Base-by-base conservation (phyloP, 2,329 filamentous ascomycete species). In the Cadophora malorum region DNA sequence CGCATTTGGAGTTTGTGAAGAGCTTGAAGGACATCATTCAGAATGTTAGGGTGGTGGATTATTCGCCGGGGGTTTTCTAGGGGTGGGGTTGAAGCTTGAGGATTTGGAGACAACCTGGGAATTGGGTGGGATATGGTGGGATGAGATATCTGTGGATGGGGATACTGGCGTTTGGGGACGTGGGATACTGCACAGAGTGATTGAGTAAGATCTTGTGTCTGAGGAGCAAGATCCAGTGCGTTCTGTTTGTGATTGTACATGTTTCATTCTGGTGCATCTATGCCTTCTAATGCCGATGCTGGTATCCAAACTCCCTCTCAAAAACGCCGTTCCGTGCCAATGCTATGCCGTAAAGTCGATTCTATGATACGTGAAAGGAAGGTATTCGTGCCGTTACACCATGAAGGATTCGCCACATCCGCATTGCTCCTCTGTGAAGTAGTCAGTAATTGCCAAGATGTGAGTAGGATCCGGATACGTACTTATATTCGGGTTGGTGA, bases 401-500 rank as follows among this genome's bases (percentile, higher is more conserved):
- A 93, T 97, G 79, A 98, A 98, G 1, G 94, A 97, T 83, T 98
- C 95, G 77, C 95, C 95, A 74, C 95, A 98, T 49, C 95, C 95
- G 76, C 95, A 98, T 84, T 96, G 88, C 78, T 97, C 95, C 85
- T 97, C 94, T 97, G 79, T 41, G 23, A 16, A 16, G 2, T 63
- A 7, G 74, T 81, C 79, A 83, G 79, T 65, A 38, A 66, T 38
- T 38, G 49, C 23, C 28, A 41, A 31, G 53, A 12, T 35, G 14
- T 21, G 19, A 28, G 28, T 55, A 49, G 62, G 23, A 35, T 25
- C 9, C 50, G 60, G 16, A 90, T 94, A 88, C 94, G 88, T 83
- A 97, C 94, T 99, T 78, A 98, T 98, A 77, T 99, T 99, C 1
- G 96, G 96, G 79, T 99, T 99, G 78, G 88, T 90, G 82, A 99